phyloP scores from a whole-genome alignment of 139 green algal genomes.

The Zygnema cylindricum region DNA sequence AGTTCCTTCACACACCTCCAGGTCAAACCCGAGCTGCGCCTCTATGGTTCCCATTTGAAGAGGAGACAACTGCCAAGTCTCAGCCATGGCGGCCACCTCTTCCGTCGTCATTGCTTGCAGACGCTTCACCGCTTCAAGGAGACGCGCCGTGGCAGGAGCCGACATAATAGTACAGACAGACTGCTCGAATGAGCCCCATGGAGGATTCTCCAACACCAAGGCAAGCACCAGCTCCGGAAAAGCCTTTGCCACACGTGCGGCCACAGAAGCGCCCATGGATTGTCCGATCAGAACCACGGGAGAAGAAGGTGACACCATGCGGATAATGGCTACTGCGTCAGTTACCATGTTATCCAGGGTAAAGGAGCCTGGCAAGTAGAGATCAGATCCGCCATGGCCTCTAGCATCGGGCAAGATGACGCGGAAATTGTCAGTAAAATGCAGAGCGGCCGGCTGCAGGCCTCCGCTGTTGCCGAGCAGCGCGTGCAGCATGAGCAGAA shows the following conservation, averaged over 20 bases:
- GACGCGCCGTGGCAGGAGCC: no score
- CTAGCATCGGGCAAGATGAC: not conserved
- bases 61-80: not conserved
- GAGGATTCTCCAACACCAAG: not conserved
- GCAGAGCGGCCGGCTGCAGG: not conserved
- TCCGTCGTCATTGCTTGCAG: not conserved
- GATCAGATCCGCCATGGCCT: not conserved
- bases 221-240: not conserved
- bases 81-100: not conserved
- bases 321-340: not conserved
- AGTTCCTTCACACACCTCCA: not conserved
- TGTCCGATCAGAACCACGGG: not conserved
- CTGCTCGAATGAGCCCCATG: not conserved
- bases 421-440: not conserved
- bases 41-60: not conserved
- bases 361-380: not conserved
- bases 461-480: not conserved
- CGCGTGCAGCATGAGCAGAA: not conserved
- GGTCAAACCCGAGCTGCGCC: not conserved
- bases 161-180: not conserved
- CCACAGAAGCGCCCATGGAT: not conserved
- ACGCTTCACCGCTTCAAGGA: not conserved
- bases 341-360: not conserved
- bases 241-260: not conserved
- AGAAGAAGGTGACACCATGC: not conserved